Conservation (phyloP, 2,329 filamentous ascomycete species). For the Diaporthe destruens region DNA sequence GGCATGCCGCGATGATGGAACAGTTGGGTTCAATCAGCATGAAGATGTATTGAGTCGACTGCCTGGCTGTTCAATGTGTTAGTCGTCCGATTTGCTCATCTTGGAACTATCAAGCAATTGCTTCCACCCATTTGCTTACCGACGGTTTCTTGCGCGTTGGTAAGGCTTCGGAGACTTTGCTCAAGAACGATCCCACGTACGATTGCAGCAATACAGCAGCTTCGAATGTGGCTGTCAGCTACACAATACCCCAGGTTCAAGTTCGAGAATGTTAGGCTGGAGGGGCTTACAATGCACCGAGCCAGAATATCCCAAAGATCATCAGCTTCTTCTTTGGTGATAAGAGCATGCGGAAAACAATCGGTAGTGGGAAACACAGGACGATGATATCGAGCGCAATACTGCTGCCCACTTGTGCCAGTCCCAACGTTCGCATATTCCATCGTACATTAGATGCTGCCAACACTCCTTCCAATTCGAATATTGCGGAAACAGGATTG, state of each 20-base stretch:
- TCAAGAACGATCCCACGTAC: background rate
- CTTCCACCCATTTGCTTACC: background rate
- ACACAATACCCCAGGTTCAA: no score
- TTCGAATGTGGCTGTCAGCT: background rate
- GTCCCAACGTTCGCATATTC: background rate
- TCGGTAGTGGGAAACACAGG: conserved; percentile 20
- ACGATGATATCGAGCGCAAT: conserved; percentile 16
- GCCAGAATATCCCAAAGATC: conserved; percentile 20
- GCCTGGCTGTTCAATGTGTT: background rate
- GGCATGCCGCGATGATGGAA: conserved; percentile 26
- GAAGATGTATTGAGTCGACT: conserved; percentile 14
- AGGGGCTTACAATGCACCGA: conserved; percentile 23
- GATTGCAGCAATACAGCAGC: background rate
- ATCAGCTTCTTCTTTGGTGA: background rate
- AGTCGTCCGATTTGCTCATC: background rate
- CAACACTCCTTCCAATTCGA: background rate
- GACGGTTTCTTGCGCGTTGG: background rate
- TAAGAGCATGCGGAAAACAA: background rate
- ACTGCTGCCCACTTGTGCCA: conserved; percentile 6
- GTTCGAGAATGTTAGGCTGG: no score
- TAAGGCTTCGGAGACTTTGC: background rate
- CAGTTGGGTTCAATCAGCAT: conserved; percentile 22
- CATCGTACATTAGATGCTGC: no score
- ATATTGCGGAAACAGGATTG: background rate
- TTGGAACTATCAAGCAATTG: no score